phyloP scores from a whole-genome alignment of 495 filamentous ascomycete species.

The Penicillium riverlandense region DNA sequence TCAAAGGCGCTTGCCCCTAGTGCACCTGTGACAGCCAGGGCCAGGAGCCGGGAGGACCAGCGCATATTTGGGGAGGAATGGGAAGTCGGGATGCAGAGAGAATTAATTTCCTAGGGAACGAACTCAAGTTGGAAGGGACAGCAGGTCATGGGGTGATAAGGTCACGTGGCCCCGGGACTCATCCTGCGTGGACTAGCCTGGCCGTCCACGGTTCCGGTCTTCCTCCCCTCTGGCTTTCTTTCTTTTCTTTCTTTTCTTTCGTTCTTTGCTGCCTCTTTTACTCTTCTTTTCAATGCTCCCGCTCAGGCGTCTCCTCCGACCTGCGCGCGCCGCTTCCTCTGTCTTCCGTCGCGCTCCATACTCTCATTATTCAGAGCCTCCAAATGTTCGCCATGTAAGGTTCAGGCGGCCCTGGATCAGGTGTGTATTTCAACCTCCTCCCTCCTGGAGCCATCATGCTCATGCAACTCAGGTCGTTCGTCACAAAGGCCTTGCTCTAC shows the following conservation, averaged over 20 bases:
- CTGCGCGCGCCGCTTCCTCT: slow-evolving; percentile 13
- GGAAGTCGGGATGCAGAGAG: neutral
- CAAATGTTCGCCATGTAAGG: slow-evolving; percentile 28
- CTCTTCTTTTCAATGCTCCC: slow-evolving; percentile 28
- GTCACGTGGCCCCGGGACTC: neutral
- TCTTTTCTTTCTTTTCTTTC: slow-evolving; percentile 1
- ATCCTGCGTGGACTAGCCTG: neutral
- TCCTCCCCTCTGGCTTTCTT: neutral
- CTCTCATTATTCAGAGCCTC: slow-evolving; percentile 1
- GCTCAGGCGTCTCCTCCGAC: slow-evolving; percentile 25
- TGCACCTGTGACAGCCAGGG: slow-evolving; percentile 16
- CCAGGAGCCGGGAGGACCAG: slow-evolving; percentile 19
- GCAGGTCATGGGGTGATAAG: too few species aligned
- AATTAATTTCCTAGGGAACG: too few species aligned
- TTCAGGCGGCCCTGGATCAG: slow-evolving; percentile 34
- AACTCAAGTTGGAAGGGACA: too few species aligned
- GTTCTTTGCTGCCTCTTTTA: too few species aligned
- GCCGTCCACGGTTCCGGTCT: neutral
- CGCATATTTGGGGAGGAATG: slow-evolving; percentile 16
- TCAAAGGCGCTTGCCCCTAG: slow-evolving; percentile 23
- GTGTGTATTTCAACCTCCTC: slow-evolving; percentile 12
- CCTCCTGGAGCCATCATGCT: neutral
- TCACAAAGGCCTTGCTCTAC: slow-evolving; percentile 25
- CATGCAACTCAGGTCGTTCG: slow-evolving; percentile 17
- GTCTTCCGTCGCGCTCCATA: slow-evolving; percentile 11